Evolutionary conservation across 2,329 filamentous ascomycete genomes (phyloP).

Genomic region (Apiospora aurea): DNA sequence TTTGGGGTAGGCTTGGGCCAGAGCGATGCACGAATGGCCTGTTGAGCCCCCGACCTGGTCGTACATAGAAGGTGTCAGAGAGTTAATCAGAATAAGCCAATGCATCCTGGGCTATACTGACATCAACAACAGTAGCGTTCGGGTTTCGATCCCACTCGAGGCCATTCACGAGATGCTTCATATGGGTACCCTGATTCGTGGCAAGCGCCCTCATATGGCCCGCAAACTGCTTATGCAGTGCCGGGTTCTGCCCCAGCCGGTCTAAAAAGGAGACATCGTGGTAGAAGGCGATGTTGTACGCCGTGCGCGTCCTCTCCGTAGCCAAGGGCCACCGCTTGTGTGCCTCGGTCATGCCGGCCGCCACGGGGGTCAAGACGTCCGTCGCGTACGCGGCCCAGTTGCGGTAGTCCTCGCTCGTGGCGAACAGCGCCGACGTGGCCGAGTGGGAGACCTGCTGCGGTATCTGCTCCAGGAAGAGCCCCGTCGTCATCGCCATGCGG

Average conservation of each 20-base stretch:
- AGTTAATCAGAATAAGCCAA: too few species aligned
- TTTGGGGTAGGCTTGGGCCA: conserved; percentile 37
- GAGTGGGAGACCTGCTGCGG: conserved; percentile 39
- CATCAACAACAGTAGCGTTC: conserved; percentile 39
- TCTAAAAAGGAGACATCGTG: conserved; percentile 38
- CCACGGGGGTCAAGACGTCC: conserved; percentile 13
- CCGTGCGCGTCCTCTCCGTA: conserved; percentile 25
- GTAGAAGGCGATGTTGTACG: conserved; percentile 32
- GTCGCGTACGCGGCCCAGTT: conserved; percentile 39
- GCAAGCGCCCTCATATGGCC: conserved; percentile 39
- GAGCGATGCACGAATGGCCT: conserved; percentile 38
- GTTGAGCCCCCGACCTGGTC: conserved; percentile 43
- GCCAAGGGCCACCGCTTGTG: conserved; percentile 11
- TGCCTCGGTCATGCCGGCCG: conserved; percentile 6
- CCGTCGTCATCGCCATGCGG: conserved; percentile 44
- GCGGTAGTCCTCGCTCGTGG: conserved; percentile 29
- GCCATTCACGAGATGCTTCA: conserved; percentile 43
- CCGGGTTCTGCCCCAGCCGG: conserved; percentile 33
- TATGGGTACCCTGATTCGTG: conserved; percentile 38
- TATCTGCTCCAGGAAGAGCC: conserved; percentile 40
- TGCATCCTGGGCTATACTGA: background rate
- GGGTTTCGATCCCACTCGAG: conserved; percentile 45
- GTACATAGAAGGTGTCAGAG: background rate
- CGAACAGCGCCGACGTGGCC: conserved; percentile 38
- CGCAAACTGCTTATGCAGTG: conserved; percentile 35